Percentiles rank a stretch among this genome's conserved stretches.
phyloP scores from a whole-genome alignment of 129 eudicot genomes.

The Glebionis coronaria region DNA sequence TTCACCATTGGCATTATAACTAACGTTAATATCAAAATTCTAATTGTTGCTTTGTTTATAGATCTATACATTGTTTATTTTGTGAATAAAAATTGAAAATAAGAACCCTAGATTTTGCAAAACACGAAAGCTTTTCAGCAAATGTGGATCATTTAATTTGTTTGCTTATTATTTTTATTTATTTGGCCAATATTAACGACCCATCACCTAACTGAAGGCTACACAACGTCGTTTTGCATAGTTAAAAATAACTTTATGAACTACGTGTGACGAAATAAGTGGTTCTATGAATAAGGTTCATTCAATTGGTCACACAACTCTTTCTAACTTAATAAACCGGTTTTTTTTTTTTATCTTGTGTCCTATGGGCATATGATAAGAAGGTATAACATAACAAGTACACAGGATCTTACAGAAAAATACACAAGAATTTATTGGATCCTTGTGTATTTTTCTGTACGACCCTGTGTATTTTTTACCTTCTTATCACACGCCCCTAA shows the following conservation, averaged over 20 bases:
- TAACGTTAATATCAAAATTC: slow-evolving; percentile 16
- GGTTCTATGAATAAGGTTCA: no score
- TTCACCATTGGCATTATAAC: slow-evolving; percentile 21
- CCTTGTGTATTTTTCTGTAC: no score
- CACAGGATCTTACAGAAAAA: no score
- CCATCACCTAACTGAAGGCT: slow-evolving; percentile 13
- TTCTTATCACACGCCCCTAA: no score
- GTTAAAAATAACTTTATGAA: no score
- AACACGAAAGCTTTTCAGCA: not conserved
- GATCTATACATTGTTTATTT: slow-evolving; percentile 33
- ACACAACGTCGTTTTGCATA: slow-evolving; percentile 7
- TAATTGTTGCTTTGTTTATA: slow-evolving; percentile 13
- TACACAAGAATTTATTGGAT: no score
- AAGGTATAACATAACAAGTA: no score
- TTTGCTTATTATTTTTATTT: not conserved
- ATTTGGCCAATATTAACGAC: slow-evolving; percentile 29
- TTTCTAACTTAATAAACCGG: no score
- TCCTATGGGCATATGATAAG: no score
- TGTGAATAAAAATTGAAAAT: slow-evolving; percentile 5
- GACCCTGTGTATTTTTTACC: no score
- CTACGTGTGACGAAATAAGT: not conserved
- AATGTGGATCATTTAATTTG: slow-evolving; percentile 1
- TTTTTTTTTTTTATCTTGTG: no score
- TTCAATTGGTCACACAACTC: no score
- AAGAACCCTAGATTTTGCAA: slow-evolving; percentile 28